phyloP scores from a whole-genome alignment of 257 asterid genomes.

The Capsicum rhomboideum region DNA sequence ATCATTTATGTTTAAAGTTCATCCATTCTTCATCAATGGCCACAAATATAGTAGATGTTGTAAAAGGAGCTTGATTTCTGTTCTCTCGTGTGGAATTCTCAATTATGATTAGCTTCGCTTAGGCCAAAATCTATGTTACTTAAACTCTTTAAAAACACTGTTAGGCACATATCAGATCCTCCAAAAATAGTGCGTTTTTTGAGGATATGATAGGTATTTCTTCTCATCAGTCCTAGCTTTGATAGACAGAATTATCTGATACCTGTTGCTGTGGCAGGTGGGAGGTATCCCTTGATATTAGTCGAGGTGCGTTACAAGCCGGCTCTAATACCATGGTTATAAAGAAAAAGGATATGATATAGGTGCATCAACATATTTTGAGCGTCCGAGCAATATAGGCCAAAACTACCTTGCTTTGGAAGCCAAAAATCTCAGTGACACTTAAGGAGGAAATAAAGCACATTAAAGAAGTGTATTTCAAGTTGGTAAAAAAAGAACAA shows the following conservation, averaged over 20 bases:
- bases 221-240: no score
- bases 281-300: no score
- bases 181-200: not conserved
- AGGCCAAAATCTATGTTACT: not conserved
- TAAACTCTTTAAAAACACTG: not conserved
- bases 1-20: not conserved
- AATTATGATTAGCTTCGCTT: not conserved
- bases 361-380: rapidly evolving
- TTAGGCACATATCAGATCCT: not conserved
- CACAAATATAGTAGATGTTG: not conserved
- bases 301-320: no score
- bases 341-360: not conserved
- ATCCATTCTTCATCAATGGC: not conserved
- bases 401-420: not conserved
- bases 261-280: no score
- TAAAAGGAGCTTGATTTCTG: not conserved
- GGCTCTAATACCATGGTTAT: no score
- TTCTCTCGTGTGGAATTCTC: not conserved
- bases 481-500: not conserved
- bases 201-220: not conserved
- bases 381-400: not conserved
- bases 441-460: no score
- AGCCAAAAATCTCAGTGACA: no score
- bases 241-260: no score
- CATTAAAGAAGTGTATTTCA: not conserved